phyloP scores from a whole-genome alignment of 2,329 filamentous ascomycete genomes.

The Didymella keratinophila region DNA sequence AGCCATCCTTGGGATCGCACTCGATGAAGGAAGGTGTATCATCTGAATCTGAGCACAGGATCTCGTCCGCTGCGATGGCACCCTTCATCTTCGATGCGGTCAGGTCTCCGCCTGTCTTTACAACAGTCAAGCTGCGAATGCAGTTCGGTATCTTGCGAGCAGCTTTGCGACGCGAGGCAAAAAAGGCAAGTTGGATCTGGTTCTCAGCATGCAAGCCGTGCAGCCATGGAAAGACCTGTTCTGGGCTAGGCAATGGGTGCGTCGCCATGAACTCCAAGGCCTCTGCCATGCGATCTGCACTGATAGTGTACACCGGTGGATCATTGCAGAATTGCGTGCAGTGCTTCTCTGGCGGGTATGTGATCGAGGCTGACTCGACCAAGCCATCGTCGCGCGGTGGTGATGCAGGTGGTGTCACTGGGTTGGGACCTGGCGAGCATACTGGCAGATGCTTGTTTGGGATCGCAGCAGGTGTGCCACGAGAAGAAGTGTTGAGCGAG shows the following conservation, averaged over 20 bases:
- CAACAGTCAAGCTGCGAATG: constrained; percentile 80
- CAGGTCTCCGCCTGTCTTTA: constrained; percentile 88
- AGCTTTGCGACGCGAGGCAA: constrained; percentile 77
- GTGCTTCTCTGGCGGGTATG: constrained; percentile 76
- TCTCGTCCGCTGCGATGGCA: constrained; percentile 81
- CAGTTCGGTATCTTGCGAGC: constrained; percentile 76
- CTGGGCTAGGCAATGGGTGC: constrained; percentile 83
- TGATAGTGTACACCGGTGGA: constrained; percentile 75
- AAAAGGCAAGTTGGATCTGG: constrained; percentile 87
- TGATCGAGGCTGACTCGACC: constrained; percentile 70
- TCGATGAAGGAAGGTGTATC: constrained; percentile 73
- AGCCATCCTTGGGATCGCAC: constrained; percentile 85
- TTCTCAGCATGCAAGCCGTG: constrained; percentile 92
- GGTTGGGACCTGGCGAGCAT: constrained; percentile 78
- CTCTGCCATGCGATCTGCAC: constrained; percentile 70
- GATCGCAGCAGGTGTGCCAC: constrained; percentile 66
- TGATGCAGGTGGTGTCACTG: constrained; percentile 64
- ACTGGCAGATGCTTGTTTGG: constrained; percentile 92
- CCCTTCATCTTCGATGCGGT: constrained; percentile 80
- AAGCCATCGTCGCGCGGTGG: constrained; percentile 66
- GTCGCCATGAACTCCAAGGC: constrained; percentile 79
- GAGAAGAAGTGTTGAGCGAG: constrained; percentile 64
- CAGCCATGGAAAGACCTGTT: constrained; percentile 93
- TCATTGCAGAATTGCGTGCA: constrained; percentile 58
- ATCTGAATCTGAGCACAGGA: constrained; percentile 65